Evolutionary conservation across 805 yeast species (phyloP), one percentile per base, ranked within the genome.

Genomic region (Metschnikowia lochheadii): DNA sequence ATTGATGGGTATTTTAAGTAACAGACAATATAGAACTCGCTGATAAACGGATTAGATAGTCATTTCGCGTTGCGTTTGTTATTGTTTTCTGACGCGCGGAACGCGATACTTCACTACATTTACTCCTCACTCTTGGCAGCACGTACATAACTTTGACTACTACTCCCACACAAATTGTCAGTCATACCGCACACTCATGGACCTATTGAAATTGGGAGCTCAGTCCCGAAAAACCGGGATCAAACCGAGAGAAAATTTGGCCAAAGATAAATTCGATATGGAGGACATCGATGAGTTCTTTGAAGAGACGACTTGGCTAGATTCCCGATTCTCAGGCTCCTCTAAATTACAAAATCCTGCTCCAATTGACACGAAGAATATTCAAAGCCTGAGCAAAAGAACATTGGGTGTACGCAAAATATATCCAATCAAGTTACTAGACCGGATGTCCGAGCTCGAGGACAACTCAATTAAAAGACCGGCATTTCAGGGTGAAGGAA

Each of bases 281-380:
- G 91, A 85, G 58, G 85, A 82, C 57, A 62, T 85, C 14, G 84
- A 82, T 55, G 89, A 84, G 49, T 85, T 84, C 63, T 85, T 84
- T 48, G 75, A 73, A 42, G 86, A 82, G 46, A 49, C 57, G 6
- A 46, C 53, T 49, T 45, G 47, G 46, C 29, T 21, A 18, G 38
- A 44, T 20, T 23, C 39, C 14, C 21, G 29, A 42, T 33, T 15
- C n/a, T 8, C 18, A n/a, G 18, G 40, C 47, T 21, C 33, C 21
- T 34, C 18, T 14, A 23, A 44, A 44, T 14, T 18, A 42, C 38
- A n/a, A 10, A 8, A 20, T 20, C 10, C 7, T 23, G 38, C 38
- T 11, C 20, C 32, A 15, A 40, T 26, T 10, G 45, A 20, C n/a
- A 42, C 14, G 5, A 42, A 32, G 11, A 20, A 3, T 33, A n/a